Evolutionary conservation across 768 basidiomycete genomes (phyloP).

Genomic region (Clathrus columnatus): DNA sequence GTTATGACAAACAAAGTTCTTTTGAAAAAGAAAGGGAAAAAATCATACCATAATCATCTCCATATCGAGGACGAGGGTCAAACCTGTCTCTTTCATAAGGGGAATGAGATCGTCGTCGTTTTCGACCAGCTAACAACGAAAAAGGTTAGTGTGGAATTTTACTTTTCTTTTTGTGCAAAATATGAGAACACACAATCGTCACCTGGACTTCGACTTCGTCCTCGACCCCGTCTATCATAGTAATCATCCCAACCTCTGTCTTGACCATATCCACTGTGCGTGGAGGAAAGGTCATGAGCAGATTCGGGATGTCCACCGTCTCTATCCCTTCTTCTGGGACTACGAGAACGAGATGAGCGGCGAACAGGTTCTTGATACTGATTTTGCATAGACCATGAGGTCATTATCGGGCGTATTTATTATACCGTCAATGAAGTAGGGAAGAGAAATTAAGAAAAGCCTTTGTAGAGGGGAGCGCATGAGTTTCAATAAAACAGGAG

Average conservation of each 20-base stretch:
- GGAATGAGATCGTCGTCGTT: constrained; percentile 70
- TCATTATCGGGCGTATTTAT: constrained; percentile 36
- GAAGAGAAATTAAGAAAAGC: neutral
- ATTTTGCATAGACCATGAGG: constrained; percentile 61
- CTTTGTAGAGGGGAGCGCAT: constrained; percentile 32
- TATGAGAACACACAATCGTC: constrained; percentile 54
- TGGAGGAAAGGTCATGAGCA: constrained; percentile 45
- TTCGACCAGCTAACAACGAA: constrained; percentile 43
- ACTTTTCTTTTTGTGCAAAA: neutral
- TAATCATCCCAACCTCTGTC: constrained; percentile 63
- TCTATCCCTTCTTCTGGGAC: constrained; percentile 52
- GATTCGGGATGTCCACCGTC: constrained; percentile 47
- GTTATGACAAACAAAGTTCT: neutral
- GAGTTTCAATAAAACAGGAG: constrained; percentile 38
- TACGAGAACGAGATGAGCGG: constrained; percentile 78
- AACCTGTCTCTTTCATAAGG: constrained; percentile 80
- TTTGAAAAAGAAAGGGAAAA: neutral
- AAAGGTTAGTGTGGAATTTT: neutral
- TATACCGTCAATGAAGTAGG: constrained; percentile 1
- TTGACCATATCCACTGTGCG: constrained; percentile 54
- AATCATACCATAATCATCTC: constrained; percentile 68
- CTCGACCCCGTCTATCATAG: constrained; percentile 35
- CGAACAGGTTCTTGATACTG: constrained; percentile 38
- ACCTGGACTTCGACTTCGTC: constrained; percentile 70
- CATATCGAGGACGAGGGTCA: constrained; percentile 75